Evolutionary conservation across 169 alveolate species (phyloP).

Genomic region (Cystoisospora suis): DNA sequence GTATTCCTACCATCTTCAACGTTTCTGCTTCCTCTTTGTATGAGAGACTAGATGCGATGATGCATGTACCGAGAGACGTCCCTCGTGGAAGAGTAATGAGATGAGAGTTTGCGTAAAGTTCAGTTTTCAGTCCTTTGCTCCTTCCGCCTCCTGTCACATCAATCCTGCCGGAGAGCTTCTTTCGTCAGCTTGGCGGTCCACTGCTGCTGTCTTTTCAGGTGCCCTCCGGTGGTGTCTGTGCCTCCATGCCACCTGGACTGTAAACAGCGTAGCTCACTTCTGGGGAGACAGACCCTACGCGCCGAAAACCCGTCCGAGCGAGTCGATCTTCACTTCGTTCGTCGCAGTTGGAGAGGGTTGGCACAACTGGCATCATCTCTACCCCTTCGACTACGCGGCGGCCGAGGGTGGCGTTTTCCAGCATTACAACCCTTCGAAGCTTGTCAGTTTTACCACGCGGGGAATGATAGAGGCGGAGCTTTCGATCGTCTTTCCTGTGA

Average conservation of each 20-base stretch:
- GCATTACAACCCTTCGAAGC: constrained; percentile 72
- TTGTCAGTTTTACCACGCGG: constrained; percentile 41
- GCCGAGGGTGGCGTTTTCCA: constrained; percentile 74
- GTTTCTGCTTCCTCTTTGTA: no score
- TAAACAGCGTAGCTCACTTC: constrained; percentile 82
- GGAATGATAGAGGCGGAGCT: not conserved
- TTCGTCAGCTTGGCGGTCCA: no score
- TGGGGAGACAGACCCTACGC: constrained; percentile 81
- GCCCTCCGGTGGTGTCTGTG: constrained; percentile 77
- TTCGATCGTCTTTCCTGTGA: not conserved
- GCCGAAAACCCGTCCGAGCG: constrained; percentile 63
- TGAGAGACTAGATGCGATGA: no score
- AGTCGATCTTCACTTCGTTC: constrained; percentile 74
- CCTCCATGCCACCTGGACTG: constrained; percentile 85
- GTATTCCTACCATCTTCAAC: no score
- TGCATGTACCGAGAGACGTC: no score
- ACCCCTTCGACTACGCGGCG: constrained; percentile 85
- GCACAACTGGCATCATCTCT: constrained; percentile 88
- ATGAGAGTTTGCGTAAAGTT: no score
- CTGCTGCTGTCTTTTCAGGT: constrained; percentile 68
- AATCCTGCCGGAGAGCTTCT: not conserved
- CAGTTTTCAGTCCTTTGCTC: not conserved
- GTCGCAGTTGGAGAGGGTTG: constrained; percentile 88
- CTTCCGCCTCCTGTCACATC: not conserved
- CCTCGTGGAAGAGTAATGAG: no score